A percentile compares a stretch with the other conserved stretches of the same genome.
These are phyloP conservation scores for Fusarium transvaalense DNA, from an alignment of 2,329 filamentous ascomycete genomes.

Conservation along the genomic window DNA sequence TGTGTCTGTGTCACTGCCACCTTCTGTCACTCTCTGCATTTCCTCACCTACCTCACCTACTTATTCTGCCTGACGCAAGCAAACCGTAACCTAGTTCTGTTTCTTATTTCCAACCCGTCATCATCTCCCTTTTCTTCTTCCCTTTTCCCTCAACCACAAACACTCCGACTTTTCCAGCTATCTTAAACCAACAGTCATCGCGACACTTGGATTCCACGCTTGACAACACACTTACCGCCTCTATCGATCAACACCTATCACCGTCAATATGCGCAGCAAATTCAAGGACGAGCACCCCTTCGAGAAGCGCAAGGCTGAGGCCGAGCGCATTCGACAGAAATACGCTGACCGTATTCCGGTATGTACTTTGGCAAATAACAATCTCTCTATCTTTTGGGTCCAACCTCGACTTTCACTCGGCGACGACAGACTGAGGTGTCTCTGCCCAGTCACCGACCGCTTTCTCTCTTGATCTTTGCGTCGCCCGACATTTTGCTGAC, in stretches of 20 bases:
- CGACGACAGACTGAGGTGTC: slow-evolving; percentile 6
- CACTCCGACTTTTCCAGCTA: slow-evolving; percentile 1
- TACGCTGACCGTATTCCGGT: slow-evolving; percentile 98
- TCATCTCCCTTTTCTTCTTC: slow-evolving; percentile 34
- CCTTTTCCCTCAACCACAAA: slow-evolving; percentile 3
- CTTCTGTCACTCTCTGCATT: slow-evolving; percentile 39
- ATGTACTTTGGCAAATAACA: slow-evolving; percentile 59
- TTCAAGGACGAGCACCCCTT: slow-evolving; percentile 99
- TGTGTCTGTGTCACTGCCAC: slow-evolving; percentile 45
- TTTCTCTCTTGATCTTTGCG: slow-evolving; percentile 1
- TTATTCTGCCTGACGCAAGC: slow-evolving; percentile 49
- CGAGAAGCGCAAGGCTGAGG: slow-evolving; percentile 99
- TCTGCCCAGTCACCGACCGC: slow-evolving; percentile 43
- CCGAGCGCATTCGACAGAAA: slow-evolving; percentile 99
- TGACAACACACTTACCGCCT: slow-evolving; percentile 37
- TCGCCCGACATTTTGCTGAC: slow-evolving; percentile 76
- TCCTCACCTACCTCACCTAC: slow-evolving; percentile 36
- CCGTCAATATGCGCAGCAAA: slow-evolving; percentile 91
- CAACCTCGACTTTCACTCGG: not conserved
- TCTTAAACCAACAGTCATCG: slow-evolving; percentile 17
- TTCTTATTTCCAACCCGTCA: slow-evolving; percentile 20
- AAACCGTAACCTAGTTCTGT: slow-evolving; percentile 47
- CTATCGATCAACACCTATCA: slow-evolving; percentile 40
- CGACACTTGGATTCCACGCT: slow-evolving; percentile 23
- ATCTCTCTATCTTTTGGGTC: slow-evolving; percentile 4